Evolutionary conservation across 2,329 filamentous ascomycete genomes (phyloP).

Genomic region (Pyrenophora tritici-repentis): DNA sequence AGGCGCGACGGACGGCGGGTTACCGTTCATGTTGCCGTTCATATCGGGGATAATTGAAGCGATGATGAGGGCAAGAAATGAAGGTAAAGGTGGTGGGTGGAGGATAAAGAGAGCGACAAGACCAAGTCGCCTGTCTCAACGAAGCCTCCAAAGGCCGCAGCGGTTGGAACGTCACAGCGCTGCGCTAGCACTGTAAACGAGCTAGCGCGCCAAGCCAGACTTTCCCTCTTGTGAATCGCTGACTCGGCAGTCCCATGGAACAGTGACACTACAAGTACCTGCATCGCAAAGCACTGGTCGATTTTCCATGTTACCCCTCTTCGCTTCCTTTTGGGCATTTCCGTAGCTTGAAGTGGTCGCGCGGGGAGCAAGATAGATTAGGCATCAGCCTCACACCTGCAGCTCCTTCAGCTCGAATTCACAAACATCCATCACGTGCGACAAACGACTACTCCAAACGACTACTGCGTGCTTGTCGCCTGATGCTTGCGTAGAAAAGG

Average conservation of each 20-base stretch:
- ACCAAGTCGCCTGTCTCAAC: constrained; percentile 12
- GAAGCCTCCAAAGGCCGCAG: constrained; percentile 5
- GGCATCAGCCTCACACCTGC: too few relatives aligned
- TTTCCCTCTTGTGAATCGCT: constrained; percentile 6
- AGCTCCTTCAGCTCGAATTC: too few relatives aligned
- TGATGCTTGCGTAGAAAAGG: too few relatives aligned
- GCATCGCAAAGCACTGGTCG: background rate
- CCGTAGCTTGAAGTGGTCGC: too few relatives aligned
- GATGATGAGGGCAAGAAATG: background rate
- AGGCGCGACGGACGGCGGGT: constrained; percentile 25
- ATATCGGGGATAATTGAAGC: constrained; percentile 16
- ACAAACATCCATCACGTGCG: too few relatives aligned
- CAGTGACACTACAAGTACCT: too few relatives aligned
- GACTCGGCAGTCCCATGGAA: constrained; percentile 8
- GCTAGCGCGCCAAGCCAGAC: constrained; percentile 12
- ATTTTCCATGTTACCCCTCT: background rate
- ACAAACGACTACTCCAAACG: too few relatives aligned
- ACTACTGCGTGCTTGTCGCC: too few relatives aligned
- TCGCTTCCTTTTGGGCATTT: too few relatives aligned
- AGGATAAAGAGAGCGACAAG: constrained; percentile 16
- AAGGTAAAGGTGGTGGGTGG: constrained; percentile 37
- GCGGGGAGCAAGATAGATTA: too few relatives aligned
- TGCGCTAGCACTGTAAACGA: constrained; percentile 1
- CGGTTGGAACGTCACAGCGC: constrained; percentile 22
- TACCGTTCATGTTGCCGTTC: constrained; percentile 30